phyloP scores from a whole-genome alignment of 768 basidiomycete species.

The Lentinula boryana region DNA sequence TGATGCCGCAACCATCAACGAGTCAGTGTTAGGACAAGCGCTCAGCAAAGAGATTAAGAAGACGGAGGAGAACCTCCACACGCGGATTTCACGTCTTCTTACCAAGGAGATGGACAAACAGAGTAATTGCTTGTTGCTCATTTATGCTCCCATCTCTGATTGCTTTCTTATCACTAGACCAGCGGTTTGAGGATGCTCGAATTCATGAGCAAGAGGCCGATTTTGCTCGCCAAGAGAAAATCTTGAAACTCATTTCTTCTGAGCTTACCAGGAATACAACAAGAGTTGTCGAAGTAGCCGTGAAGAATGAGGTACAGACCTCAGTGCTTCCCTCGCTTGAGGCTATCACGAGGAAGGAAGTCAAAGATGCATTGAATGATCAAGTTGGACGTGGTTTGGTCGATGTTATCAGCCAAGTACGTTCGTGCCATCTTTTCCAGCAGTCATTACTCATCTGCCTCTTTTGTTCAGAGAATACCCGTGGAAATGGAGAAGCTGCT shows the following conservation, averaged over 20 bases:
- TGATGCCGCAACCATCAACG: conserved; percentile 37
- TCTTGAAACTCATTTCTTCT: conserved; percentile 81
- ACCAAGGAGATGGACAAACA: conserved; percentile 89
- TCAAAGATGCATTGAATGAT: conserved; percentile 70
- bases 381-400: conserved; percentile 71
- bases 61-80: conserved; percentile 76
- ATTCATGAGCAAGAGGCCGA: conserved; percentile 74
- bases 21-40: conserved; percentile 49
- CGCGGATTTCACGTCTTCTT: conserved; percentile 71
- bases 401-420: conserved; percentile 68
- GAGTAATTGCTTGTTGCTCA: conserved; percentile 34
- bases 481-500: conserved; percentile 75
- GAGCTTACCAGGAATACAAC: conserved; percentile 86
- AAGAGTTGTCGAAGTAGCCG: conserved; percentile 83
- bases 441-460: neutral
- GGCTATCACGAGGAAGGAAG: conserved; percentile 75
- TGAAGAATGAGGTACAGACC: conserved; percentile 78
- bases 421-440: neutral
- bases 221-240: conserved; percentile 82
- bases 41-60: conserved; percentile 75
- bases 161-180: conserved; percentile 40
- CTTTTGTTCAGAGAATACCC: conserved; percentile 54
- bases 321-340: conserved; percentile 81
- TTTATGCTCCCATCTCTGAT: neutral
- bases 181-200: conserved; percentile 79